Conservation (phyloP, 2,329 filamentous ascomycete genomes). For the Lachnellula arida region DNA sequence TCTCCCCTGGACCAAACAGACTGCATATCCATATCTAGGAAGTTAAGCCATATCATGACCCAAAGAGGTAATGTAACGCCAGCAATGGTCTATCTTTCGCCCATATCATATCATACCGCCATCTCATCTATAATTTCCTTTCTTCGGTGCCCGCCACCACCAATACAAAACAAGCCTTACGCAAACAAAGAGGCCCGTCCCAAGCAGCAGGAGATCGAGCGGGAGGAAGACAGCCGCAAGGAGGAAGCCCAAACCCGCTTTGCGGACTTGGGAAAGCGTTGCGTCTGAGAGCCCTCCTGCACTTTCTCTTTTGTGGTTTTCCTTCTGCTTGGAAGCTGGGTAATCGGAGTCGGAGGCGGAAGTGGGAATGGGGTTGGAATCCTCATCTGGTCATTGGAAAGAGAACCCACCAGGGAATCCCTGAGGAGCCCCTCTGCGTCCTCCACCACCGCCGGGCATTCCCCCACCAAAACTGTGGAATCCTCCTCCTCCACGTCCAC, state of each 20-base stretch:
- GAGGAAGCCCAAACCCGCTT: conserved; percentile 27
- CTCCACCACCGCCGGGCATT: conserved; percentile 35
- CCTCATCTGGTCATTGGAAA: conserved; percentile 45
- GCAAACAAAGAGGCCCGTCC: conserved; percentile 26
- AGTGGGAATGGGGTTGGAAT: not conserved
- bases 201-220: conserved; percentile 28
- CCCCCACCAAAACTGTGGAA: conserved; percentile 43
- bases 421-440: conserved; percentile 29
- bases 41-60: too few species aligned
- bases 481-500: conserved; percentile 45
- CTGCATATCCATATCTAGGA: too few species aligned
- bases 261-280: conserved; percentile 22
- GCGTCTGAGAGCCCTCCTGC: conserved; percentile 14
- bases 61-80: too few species aligned
- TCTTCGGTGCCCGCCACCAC: not conserved
- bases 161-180: conserved; percentile 21
- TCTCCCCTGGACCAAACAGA: too few species aligned
- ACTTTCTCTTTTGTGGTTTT: not conserved
- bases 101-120: too few species aligned
- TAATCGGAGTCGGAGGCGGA: conserved; percentile 1
- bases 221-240: conserved; percentile 29
- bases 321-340: not conserved
- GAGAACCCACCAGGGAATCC: conserved; percentile 52
- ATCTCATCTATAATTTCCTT: too few species aligned
- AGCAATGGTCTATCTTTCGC: too few species aligned